Evolutionary conservation across 2,329 filamentous ascomycete species (phyloP), one percentile per base, ranked within the genome.

Genomic region (Orbilia oligospora): DNA sequence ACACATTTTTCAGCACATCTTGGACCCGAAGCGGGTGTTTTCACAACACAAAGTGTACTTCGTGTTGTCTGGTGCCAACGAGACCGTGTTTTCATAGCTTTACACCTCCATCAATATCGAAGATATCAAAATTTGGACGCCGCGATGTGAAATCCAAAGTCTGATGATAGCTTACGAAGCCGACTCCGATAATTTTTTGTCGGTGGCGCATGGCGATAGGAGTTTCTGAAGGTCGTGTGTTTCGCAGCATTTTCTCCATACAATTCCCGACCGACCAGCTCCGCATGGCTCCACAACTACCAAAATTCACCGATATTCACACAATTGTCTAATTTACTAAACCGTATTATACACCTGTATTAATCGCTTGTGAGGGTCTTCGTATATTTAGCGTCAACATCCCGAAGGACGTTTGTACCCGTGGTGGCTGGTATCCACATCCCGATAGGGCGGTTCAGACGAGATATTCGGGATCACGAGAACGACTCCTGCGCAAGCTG

Each of bases 361-460:
- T 41, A 16, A 16, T 5, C 38, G 12, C 12, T 14, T 41, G 16
- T 3, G 8, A 4, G 10, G 5, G 16, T 16, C 38, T 41, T 41
- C 38, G 5, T 41, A 41, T 5, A 16, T 5, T 16, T 41, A n/a
- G 38, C 38, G 16, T 41, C 12, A 41, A 48, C 3, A 48, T 48
- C 5, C 44, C n/a, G 18, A 48, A 9, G 18, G 44, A 5, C 9
- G n/a, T 5, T 10, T 20, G 18, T 22, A 1, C n/a, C 4, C 2
- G 3, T 48, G 44, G 44, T 48, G 44, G 44, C 44, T 48, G 44
- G 44, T 20, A 22, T 16, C 44, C 44, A 48, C 44, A 48, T 51
- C 48, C 48, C 14, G 48, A 51, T 51, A 14, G 8, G 22, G 53
- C 20, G 5, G 20, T 58, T 58, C 6, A 30, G 30, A 14, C 24